Conservation (phyloP, 2,329 filamentous ascomycete genomes). For the Ascomycota sp. region DNA sequence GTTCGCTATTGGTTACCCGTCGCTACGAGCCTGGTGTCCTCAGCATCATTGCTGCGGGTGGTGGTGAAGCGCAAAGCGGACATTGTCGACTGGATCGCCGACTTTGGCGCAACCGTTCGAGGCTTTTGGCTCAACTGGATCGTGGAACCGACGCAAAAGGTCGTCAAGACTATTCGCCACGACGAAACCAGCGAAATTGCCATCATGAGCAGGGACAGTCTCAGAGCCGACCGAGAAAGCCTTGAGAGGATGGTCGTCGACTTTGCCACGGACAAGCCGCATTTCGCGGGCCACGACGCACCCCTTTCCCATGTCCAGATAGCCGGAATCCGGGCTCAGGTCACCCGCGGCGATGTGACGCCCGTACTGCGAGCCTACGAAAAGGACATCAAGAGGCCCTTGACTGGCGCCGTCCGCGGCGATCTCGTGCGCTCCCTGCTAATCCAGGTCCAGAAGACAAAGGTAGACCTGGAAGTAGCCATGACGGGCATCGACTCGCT, state of each 20-base stretch:
- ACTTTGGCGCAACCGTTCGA: slow-evolving; percentile 56
- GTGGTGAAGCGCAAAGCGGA: slow-evolving; percentile 55
- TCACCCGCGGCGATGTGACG: slow-evolving; percentile 81
- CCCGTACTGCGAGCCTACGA: slow-evolving; percentile 84
- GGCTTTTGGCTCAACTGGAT: slow-evolving; percentile 98
- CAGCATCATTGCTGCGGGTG: slow-evolving; percentile 67
- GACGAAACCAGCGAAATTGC: slow-evolving; percentile 86
- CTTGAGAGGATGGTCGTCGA: slow-evolving; percentile 96
- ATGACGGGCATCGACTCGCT: slow-evolving; percentile 90
- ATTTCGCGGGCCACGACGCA: slow-evolving; percentile 27
- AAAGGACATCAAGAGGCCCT: slow-evolving; percentile 62
- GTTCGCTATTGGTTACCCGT: slow-evolving; percentile 81
- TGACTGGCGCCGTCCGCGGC: slow-evolving; percentile 64
- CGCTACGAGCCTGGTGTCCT: slow-evolving; percentile 52
- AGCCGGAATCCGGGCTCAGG: slow-evolving; percentile 52
- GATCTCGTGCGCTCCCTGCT: slow-evolving; percentile 78
- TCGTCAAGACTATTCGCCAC: slow-evolving; percentile 83
- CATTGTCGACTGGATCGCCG: slow-evolving; percentile 58
- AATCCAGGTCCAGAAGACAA: slow-evolving; percentile 96
- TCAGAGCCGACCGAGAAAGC: slow-evolving; percentile 76
- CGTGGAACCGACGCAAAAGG: slow-evolving; percentile 59
- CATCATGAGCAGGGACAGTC: slow-evolving; percentile 83
- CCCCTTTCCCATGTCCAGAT: slow-evolving; percentile 49
- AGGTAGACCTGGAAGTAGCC: slow-evolving; percentile 91
- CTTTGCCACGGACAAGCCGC: slow-evolving; percentile 69